Evolutionary conservation across 495 filamentous ascomycete genomes (phyloP).

Genomic region (Annulohypoxylon bovei): DNA sequence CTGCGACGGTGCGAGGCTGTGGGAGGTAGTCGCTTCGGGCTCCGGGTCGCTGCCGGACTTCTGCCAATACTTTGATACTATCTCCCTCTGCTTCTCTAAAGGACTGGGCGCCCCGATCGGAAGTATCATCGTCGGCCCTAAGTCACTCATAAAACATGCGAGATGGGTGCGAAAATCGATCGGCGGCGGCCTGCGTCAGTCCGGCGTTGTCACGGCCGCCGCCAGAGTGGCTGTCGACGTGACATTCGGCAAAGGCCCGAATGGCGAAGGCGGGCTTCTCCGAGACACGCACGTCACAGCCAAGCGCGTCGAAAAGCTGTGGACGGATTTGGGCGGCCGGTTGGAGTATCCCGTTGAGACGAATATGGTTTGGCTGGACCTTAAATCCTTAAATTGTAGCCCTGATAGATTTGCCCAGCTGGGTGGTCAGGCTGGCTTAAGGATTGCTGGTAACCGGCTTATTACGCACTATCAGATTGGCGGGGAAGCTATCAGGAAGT

Average conservation of each 20-base stretch:
- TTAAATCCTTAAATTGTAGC: slow-evolving; percentile 60
- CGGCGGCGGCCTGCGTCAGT: slow-evolving; percentile 80
- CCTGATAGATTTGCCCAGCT: slow-evolving; percentile 57
- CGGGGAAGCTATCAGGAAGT: slow-evolving; percentile 59
- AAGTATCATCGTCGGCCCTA: slow-evolving; percentile 72
- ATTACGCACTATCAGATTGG: slow-evolving; percentile 73
- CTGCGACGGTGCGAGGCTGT: slow-evolving; percentile 83
- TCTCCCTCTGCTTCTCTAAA: slow-evolving; percentile 84
- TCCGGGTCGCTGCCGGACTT: slow-evolving; percentile 71
- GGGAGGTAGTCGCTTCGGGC: slow-evolving; percentile 71
- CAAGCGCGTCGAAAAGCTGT: slow-evolving; percentile 67
- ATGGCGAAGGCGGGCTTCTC: slow-evolving; percentile 70
- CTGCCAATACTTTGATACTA: slow-evolving; percentile 73
- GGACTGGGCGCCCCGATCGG: slow-evolving; percentile 85
- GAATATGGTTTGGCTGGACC: slow-evolving; percentile 90
- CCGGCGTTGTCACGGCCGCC: slow-evolving; percentile 69
- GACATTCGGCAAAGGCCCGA: slow-evolving; percentile 67
- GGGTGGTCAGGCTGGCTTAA: slow-evolving; percentile 62
- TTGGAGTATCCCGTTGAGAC: slow-evolving; percentile 71
- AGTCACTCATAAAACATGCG: slow-evolving; percentile 70
- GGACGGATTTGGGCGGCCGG: slow-evolving; percentile 68
- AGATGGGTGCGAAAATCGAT: slow-evolving; percentile 81
- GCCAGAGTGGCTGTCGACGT: slow-evolving; percentile 69
- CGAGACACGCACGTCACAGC: slow-evolving; percentile 69
- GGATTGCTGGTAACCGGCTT: slow-evolving; percentile 61